Base-by-base conservation (phyloP, 2,329 filamentous ascomycete genomes). In the Parascedosporium putredinis region DNA sequence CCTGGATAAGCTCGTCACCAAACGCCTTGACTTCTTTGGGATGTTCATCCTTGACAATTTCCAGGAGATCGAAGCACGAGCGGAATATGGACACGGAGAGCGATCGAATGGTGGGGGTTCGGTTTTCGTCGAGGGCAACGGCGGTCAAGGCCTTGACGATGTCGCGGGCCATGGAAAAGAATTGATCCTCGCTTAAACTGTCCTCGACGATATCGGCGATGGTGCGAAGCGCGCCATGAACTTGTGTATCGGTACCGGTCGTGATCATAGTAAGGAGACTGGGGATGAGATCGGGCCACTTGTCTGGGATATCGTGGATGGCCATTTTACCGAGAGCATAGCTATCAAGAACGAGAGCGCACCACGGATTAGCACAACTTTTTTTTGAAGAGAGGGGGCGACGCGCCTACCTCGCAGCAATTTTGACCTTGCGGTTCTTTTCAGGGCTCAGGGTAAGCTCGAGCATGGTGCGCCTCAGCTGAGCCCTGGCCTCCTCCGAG, bases 1-100 rank as follows among this genome's bases (percentile, higher is more conserved):
- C 78, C 57, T 75, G 76, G 45, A 97, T 74, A 0, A 88, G 81
- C 60, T 95, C 86, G 53, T 95, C 88, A 49, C 91, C 89, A 64
- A 98, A 98, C 1, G 75, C 76, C 66, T 88, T 93, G 53, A 97
- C 88, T 50, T 87, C 87, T 51, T 78, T 76, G 60, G 87, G 86
- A 67, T 97, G 87, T 57, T 95, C 88, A 57, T 95, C 90, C 73
- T 95, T 86, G 56, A 97, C 86, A 79, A 96, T 95, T 67, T 97
- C 89, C 70, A 98, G 79, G 51, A 93, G 87, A 63, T 97, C 89
- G 64, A 98, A 95, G 67, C 88, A 95, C 45, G 82, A 82, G 51
- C 88, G 80, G 73, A 97, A 95, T 51, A 96, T 87, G 36, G 86
- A 88, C 38, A 97, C 84, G 34, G 93, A 87, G 57, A 97, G 73